phyloP scores from a whole-genome alignment of 2,329 filamentous ascomycete species.

The Thielaviopsis musarum region DNA sequence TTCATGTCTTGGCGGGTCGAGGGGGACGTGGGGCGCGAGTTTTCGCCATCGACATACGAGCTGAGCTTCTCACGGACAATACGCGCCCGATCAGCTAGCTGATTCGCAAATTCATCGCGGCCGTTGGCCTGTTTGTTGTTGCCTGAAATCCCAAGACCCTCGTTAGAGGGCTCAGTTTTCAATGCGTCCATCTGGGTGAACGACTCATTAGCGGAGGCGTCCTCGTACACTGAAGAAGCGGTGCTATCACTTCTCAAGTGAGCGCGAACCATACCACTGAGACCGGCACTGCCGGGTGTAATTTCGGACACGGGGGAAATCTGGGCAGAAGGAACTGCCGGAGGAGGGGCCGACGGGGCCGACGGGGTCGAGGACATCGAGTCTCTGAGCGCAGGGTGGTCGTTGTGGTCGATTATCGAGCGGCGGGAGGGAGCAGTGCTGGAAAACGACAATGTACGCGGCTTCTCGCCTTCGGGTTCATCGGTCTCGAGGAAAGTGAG shows the following conservation, averaged over 20 bases:
- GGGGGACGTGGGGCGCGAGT: constrained; percentile 19
- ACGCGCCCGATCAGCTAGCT: constrained; percentile 52
- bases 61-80: constrained; percentile 59
- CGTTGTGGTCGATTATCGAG: constrained; percentile 10
- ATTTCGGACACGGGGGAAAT: constrained; percentile 32
- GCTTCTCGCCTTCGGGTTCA: constrained; percentile 21
- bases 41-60: constrained; percentile 47
- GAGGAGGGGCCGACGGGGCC: not conserved
- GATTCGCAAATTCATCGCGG: constrained; percentile 52
- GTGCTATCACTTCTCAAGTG: constrained; percentile 73
- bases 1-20: constrained; percentile 18
- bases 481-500: constrained; percentile 30
- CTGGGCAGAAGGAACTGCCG: constrained; percentile 26
- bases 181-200: constrained; percentile 18
- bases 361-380: constrained; percentile 1
- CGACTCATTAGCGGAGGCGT: constrained; percentile 22
- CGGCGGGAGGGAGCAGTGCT: constrained; percentile 7
- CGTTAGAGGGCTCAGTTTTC: constrained; percentile 22
- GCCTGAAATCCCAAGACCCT: not conserved
- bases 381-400: constrained; percentile 10
- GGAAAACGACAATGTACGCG: constrained; percentile 10
- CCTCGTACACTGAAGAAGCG: constrained; percentile 59
- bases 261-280: constrained; percentile 68
- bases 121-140: not conserved
- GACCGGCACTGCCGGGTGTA: constrained; percentile 27